Percentiles rank a stretch among this genome's conserved stretches.
phyloP scores from a whole-genome alignment of 106 monocot species.

The Allium sativum region DNA sequence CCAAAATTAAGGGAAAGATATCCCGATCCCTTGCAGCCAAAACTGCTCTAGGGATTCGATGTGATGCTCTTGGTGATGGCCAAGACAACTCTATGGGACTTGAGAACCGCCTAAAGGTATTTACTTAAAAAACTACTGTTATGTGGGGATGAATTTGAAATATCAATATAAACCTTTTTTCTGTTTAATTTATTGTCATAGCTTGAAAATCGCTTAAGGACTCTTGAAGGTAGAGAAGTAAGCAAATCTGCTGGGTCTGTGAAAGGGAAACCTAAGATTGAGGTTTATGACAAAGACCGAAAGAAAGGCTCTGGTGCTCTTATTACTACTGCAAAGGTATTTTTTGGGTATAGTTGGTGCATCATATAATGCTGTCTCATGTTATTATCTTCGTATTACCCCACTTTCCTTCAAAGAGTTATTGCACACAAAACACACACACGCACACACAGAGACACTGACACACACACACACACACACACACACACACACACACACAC shows the following conservation, averaged over 20 bases:
- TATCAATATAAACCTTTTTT: background rate
- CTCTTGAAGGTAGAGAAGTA: conserved; percentile 83
- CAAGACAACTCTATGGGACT: conserved; percentile 71
- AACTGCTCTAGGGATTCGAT: conserved; percentile 70
- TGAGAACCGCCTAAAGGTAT: conserved; percentile 80
- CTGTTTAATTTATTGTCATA: background rate
- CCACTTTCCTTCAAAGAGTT: too few species aligned
- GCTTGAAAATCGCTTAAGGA: conserved; percentile 35
- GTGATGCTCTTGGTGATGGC: conserved; percentile 77
- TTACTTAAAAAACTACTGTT: background rate
- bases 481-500: too few species aligned
- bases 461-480: too few species aligned
- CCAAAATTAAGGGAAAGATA: conserved; percentile 82
- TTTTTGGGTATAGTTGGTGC: too few species aligned
- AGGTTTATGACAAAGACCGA: conserved; percentile 78
- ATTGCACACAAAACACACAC: too few species aligned
- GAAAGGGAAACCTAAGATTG: conserved; percentile 89
- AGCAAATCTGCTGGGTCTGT: conserved; percentile 63
- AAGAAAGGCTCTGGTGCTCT: conserved; percentile 80
- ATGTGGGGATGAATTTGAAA: background rate
- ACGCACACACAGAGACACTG: too few species aligned
- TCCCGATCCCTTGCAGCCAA: conserved; percentile 93
- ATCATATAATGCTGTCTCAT: too few species aligned
- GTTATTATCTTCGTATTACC: too few species aligned
- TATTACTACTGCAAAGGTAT: conserved; percentile 74